Conservation (phyloP, 169 alveolate genomes). For the Cryptosporidium bovis region DNA sequence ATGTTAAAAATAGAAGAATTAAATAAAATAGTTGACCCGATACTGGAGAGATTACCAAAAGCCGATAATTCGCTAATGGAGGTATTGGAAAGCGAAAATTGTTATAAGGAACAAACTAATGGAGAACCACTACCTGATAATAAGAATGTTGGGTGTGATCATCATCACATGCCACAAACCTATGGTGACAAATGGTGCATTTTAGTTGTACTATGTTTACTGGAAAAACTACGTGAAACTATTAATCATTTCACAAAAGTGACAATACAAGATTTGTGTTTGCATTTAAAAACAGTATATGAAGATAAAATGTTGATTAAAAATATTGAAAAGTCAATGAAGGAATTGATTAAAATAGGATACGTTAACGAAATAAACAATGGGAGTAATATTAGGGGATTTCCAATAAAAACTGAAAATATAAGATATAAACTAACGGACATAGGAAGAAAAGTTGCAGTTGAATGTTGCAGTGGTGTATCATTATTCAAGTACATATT, state of each 20-base stretch:
- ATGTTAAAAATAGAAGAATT: conserved; percentile 25
- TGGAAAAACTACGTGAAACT: neutral
- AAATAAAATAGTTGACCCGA: conserved; percentile 19
- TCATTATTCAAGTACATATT: conserved; percentile 4
- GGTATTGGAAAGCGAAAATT: too few relatives aligned
- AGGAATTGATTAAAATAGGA: conserved; percentile 13
- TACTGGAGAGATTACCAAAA: conserved; percentile 16
- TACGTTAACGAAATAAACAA: neutral
- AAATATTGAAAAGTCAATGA: conserved; percentile 40
- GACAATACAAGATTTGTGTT: conserved; percentile 14
- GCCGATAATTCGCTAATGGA: conserved; percentile 3
- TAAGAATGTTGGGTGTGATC: neutral
- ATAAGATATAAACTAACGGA: conserved; percentile 15
- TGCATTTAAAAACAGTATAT: neutral
- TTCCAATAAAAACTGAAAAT: conserved; percentile 54
- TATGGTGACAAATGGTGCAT: conserved; percentile 59
- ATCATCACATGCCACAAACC: conserved; percentile 10
- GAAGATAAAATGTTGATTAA: conserved; percentile 24
- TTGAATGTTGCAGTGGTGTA: conserved; percentile 13
- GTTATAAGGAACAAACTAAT: too few relatives aligned
- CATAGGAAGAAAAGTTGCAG: conserved; percentile 8
- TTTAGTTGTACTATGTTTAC: conserved; percentile 19
- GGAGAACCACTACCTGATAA: too few relatives aligned
- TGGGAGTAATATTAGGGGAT: neutral
- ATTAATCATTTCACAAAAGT: neutral